Percentiles rank a stretch among this genome's conserved stretches.
phyloP scores from a whole-genome alignment of 1,284 basidiomycete species.

The Takashimella koratensis region DNA sequence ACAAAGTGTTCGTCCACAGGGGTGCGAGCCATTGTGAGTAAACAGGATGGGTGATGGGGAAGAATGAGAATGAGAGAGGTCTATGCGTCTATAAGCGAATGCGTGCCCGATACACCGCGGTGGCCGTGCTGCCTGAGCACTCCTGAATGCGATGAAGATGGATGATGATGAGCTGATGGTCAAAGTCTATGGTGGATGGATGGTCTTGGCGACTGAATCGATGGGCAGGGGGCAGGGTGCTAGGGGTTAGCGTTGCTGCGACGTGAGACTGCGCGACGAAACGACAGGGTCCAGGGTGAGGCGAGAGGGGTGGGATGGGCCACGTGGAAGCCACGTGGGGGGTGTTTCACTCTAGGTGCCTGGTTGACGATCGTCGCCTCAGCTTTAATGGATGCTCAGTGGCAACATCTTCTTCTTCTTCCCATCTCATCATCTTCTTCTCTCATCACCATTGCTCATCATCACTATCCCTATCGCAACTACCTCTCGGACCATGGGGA shows the following conservation, averaged over 20 bases:
- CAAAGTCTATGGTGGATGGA: background rate
- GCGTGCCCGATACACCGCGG: too few relatives aligned
- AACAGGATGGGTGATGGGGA: background rate
- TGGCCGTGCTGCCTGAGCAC: background rate
- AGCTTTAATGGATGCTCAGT: background rate
- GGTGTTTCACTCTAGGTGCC: background rate
- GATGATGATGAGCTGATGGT: background rate
- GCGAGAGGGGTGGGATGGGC: background rate
- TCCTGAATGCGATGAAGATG: background rate
- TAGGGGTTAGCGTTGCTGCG: too few relatives aligned
- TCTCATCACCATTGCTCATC: too few relatives aligned
- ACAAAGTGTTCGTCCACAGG: slow-evolving; percentile 24
- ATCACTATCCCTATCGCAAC: too few relatives aligned
- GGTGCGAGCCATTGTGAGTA: slow-evolving; percentile 16
- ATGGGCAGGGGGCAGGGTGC: too few relatives aligned
- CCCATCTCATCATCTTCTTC: background rate
- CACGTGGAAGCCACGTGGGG: background rate
- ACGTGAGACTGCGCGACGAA: too few relatives aligned
- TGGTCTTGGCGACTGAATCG: too few relatives aligned
- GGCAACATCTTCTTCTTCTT: background rate
- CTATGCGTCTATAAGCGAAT: too few relatives aligned
- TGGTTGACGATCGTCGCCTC: background rate
- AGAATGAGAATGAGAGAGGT: background rate
- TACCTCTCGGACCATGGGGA: background rate
- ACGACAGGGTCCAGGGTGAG: too few relatives aligned